Evolutionary conservation across 805 yeast genomes (phyloP), one percentile per base, ranked within the genome.

Genomic region (Candida namnaoensis): DNA sequence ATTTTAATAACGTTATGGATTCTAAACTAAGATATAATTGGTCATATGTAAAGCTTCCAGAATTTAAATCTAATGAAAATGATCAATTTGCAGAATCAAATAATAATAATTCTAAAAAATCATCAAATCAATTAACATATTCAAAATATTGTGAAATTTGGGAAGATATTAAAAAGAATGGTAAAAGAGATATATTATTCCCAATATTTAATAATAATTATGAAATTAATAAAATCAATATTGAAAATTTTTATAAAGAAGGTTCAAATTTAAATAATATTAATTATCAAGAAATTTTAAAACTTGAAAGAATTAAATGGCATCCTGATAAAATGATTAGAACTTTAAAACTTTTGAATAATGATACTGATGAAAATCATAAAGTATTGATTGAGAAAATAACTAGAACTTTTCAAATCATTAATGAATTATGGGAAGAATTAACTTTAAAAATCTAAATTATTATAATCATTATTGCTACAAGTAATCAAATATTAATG

Each of bases 281-380:
- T 10, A 40, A 43, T 5, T 19, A 39, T 26, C 23, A 38, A 33
- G 42, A 49, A 6, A 46, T 59, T 9, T 44, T 66, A 24, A 76
- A 71, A 44, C 48, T 44, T 27, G 88, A 81, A 49, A 55, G 88
- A 41, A 56, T 80, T 6, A 58, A 74, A 46, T 81, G 88, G 88
- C 88, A 81, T 54, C 88, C 88, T 1, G 88, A 81, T 52, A 72
- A 70, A 50, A 73, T 81, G 79, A 50, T 54, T 10, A 53, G 56
- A 10, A 54, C 53, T 34, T 50, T 65, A 4, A 45, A 55, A 42
- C 33, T 53, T 2, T n/a, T n/a, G n/a, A n/a, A n/a, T n/a, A 36
- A 13, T 2, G 14, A 34, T 1, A 46, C 44, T 44, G 24, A 35
- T 11, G 23, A 39, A 5, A 42, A 41, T 19, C 42, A 45, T 25